Evolutionary conservation across 306 rosid genomes (phyloP), one percentile per base, ranked within the genome.

Genomic region (Quercus gilva): DNA sequence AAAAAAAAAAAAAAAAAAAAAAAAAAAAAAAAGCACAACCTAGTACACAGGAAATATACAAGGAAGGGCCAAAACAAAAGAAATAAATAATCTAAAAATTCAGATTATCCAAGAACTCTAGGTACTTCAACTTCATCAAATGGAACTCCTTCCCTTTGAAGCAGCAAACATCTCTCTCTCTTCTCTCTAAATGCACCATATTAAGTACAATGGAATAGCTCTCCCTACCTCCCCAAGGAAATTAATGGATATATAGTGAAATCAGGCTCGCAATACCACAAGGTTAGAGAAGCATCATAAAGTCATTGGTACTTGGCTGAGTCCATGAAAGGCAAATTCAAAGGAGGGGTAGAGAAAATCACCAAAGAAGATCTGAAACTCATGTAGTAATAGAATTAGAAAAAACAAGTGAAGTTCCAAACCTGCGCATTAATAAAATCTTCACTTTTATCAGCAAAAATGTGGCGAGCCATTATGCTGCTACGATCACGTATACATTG

Each of bases 381-480:
- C 20, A 23, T 1, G 49, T 41, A 41, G 61, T 51, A 49, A 49
- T 25, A 73, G 52, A 4, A 18, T 49, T 35, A 69, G 81, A 64
- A 55, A 57, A 74, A 69, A 8, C 55, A 74, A 59, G 67, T 63
- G 43, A 75, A 81, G 57, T 82, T 75, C 37, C 87, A 77, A 83
- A 95, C 99, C 95, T 96, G 99, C 10, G 92, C 92, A 85, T 90
- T 84, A 52, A 96, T 93, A 79, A 93, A 96, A 73, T 93, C 98
- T 84, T 96, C 98, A 20, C 89, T 92, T 84, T 86, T 91, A 85
- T 93, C 97, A 12, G 98, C 99, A 88, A 96, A 96, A 71, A 96
- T 87, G 82, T 96, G 99, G 18, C 99, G 85, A n/a, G 99, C 98
- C 99, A 96, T 96, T 82, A 96, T 91, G 91, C 98, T 91, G 84